Evolutionary conservation across 2,329 filamentous ascomycete genomes (phyloP), one percentile per base, ranked within the genome.

Genomic region (Xylaria digitata): DNA sequence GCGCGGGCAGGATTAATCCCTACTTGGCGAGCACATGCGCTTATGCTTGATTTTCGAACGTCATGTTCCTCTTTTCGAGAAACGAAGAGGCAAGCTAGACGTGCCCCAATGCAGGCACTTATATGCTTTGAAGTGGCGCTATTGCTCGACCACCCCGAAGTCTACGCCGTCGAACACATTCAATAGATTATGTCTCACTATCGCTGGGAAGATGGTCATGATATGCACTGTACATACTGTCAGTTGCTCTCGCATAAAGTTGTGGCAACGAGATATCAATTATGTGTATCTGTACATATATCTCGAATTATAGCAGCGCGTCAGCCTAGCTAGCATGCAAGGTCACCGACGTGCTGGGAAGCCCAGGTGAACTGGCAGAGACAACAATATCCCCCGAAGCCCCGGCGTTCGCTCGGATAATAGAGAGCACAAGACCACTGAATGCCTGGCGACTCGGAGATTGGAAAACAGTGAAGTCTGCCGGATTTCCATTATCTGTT

Each of bases 401-500:
- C 1, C 75, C 76, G 17, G 65, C 58, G 32, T 74, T 72, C 6
- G 76, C 73, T 6, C 74, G 73, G 3, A 84, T 77, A 61, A 83
- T 80, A 4, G 78, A 80, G 21, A 84, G 74, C 0, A 79, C 79
- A 4, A 79, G 73, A 0, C 82, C 82, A 40, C 75, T 78, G 59
- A 81, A 83, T 0, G 81, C 81, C 46, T 80, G 80, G 15, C 82
- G 76, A 40, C 74, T 75, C 7, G 69, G 67, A 2, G 78, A 80
- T 0, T 80, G 79, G 69, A 85, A 85, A 1, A 78, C 71, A 1
- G 75, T 79, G 70, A 83, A 76, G 63, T 85, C 82, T 1, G 80
- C 75, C 4, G 82, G 81, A 61, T 85, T 79, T 1, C 85, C 85
- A 59, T 86, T 86, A 57, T 87, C 84, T 0, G 85, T 87, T 0